phyloP scores from a whole-genome alignment of 1,284 basidiomycete species.

The Ganoderma lucidum region DNA sequence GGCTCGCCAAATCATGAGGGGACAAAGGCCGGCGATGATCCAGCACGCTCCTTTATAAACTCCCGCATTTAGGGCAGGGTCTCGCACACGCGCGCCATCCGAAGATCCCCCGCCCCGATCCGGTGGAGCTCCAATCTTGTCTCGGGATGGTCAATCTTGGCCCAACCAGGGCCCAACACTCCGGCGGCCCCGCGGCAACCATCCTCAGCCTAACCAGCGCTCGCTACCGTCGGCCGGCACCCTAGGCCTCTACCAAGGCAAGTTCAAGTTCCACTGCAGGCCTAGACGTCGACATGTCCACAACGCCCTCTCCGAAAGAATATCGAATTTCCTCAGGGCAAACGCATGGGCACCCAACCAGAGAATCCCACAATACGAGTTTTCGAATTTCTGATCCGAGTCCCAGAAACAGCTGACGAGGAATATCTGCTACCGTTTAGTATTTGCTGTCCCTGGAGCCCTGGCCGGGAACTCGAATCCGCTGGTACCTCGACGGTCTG shows the following conservation, averaged over 20 bases:
- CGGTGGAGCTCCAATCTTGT: conserved; percentile 28
- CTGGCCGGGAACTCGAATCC: background rate
- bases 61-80: conserved; percentile 41
- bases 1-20: conserved; percentile 68
- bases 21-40: conserved; percentile 43
- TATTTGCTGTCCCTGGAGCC: background rate
- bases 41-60: conserved; percentile 30
- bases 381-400: conserved; percentile 22
- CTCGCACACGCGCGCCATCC: conserved; percentile 8
- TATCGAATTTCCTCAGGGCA: background rate
- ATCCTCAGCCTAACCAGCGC: conserved; percentile 23
- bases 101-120: conserved; percentile 36
- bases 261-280: no score
- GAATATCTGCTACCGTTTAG: background rate
- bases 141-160: conserved; percentile 18
- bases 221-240: conserved; percentile 1
- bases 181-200: conserved; percentile 19
- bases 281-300: background rate
- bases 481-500: background rate
- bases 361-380: conserved; percentile 8
- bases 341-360: background rate
- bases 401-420: conserved; percentile 3
- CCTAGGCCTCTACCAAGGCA: no score
- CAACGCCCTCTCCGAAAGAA: background rate
- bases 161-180: conserved; percentile 28